Percentiles rank a stretch among this genome's conserved stretches.
phyloP scores from a whole-genome alignment of 192 early-diverging fungal genomes.

The Dissophora globulifera region DNA sequence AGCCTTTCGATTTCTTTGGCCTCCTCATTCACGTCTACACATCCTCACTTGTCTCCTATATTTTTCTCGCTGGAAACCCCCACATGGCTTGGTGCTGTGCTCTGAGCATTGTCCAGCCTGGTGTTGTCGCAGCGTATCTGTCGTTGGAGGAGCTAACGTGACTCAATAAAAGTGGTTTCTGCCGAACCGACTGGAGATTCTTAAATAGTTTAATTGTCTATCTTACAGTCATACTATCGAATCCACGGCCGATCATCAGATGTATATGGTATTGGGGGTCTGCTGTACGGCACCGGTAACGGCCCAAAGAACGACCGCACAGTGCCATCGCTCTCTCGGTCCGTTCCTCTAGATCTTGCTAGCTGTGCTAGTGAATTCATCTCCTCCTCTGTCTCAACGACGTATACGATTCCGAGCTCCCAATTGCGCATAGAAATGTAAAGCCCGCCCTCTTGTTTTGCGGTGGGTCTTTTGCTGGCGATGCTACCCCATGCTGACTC shows the following conservation, averaged over 20 bases:
- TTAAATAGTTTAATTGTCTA: not conserved
- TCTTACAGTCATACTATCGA: not conserved
- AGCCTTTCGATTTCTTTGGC: no score
- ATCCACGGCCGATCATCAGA: slow-evolving; percentile 28
- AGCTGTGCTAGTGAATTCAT: slow-evolving; percentile 14
- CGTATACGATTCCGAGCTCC: slow-evolving; percentile 34
- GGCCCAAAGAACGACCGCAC: slow-evolving; percentile 45
- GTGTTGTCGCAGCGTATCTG: no score
- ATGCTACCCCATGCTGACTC: slow-evolving; percentile 47
- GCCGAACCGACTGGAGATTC: no score
- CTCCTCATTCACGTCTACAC: no score
- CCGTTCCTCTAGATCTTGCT: not conserved
- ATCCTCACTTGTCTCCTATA: no score
- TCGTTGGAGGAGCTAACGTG: no score
- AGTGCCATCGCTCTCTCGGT: not conserved
- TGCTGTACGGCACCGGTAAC: slow-evolving; percentile 35
- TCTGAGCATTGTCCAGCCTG: no score
- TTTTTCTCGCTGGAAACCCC: no score
- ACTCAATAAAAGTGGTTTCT: no score
- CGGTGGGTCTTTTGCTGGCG: not conserved
- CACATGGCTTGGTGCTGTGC: no score
- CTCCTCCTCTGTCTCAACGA: slow-evolving; percentile 34
- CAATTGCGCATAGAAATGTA: slow-evolving; percentile 41
- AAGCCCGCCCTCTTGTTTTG: not conserved
- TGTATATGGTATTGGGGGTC: slow-evolving; percentile 21